These are phyloP conservation scores for Phaeosphaeria sp. DNA, from an alignment of 2,329 filamentous ascomycete genomes.

Conservation along the genomic window DNA sequence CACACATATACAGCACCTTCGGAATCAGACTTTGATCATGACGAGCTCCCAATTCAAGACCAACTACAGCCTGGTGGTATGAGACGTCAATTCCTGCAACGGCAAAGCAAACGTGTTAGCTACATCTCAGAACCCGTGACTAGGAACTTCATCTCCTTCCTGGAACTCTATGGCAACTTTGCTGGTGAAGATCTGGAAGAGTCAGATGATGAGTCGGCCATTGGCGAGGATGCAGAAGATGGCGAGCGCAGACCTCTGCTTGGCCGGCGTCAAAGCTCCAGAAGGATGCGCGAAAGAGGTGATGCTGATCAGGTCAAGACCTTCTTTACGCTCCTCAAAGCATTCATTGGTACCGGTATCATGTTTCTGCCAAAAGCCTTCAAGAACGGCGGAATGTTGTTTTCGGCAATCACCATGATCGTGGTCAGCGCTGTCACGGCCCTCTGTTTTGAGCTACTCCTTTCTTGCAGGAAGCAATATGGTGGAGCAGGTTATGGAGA, in stretches of 20 bases:
- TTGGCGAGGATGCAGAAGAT: slow-evolving; percentile 60
- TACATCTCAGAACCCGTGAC: slow-evolving; percentile 64
- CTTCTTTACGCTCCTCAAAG: slow-evolving; percentile 80
- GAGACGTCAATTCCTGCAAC: slow-evolving; percentile 59
- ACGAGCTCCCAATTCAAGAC: slow-evolving; percentile 52
- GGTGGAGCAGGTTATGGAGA: slow-evolving; percentile 79
- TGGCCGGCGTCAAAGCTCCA: slow-evolving; percentile 61
- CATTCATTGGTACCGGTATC: slow-evolving; percentile 80
- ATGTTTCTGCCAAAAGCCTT: slow-evolving; percentile 84
- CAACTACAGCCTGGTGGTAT: slow-evolving; percentile 61
- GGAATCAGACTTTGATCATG: slow-evolving; percentile 37
- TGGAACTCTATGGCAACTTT: slow-evolving; percentile 78
- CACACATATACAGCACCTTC: slow-evolving; percentile 38
- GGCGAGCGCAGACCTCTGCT: slow-evolving; percentile 68
- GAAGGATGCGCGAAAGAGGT: slow-evolving; percentile 57
- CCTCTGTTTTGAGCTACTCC: slow-evolving; percentile 74
- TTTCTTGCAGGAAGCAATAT: slow-evolving; percentile 69
- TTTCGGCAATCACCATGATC: slow-evolving; percentile 73
- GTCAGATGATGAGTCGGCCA: slow-evolving; percentile 63
- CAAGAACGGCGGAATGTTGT: slow-evolving; percentile 77
- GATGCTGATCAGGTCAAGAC: slow-evolving; percentile 74
- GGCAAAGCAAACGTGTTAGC: slow-evolving; percentile 49
- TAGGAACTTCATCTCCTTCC: slow-evolving; percentile 75
- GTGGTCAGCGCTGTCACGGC: slow-evolving; percentile 71
- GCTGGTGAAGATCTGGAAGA: slow-evolving; percentile 73